These are phyloP conservation scores for Kuraishia capsulata DNA, from an alignment of 805 yeast genomes.

Conservation along the genomic window DNA sequence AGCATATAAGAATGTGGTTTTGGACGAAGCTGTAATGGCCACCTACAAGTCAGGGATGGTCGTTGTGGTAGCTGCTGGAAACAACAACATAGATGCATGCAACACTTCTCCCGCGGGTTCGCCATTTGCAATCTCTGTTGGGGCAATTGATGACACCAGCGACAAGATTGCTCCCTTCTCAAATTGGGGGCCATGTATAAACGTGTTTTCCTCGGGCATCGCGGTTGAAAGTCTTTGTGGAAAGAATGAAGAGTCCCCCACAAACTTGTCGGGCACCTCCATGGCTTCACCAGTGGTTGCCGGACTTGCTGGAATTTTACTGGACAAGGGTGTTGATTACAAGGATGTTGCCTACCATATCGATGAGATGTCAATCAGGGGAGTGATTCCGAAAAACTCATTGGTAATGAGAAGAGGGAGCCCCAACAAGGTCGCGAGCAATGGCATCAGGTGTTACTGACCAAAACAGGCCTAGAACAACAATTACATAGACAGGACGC, in stretches of 20 bases:
- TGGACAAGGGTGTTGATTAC: slow-evolving; percentile 41
- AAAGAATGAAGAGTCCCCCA: slow-evolving; percentile 14
- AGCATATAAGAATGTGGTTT: slow-evolving; percentile 52
- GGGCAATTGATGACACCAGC: slow-evolving; percentile 72
- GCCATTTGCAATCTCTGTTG: slow-evolving; percentile 64
- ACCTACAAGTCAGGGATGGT: slow-evolving; percentile 67
- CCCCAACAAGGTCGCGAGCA: slow-evolving; percentile 46
- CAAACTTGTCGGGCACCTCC: slow-evolving; percentile 60
- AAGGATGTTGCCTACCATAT: slow-evolving; percentile 31
- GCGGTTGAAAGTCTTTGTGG: slow-evolving; percentile 38
- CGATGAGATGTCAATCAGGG: slow-evolving; percentile 35
- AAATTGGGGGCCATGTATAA: slow-evolving; percentile 93
- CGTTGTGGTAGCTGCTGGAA: slow-evolving; percentile 83
- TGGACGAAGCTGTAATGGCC: slow-evolving; percentile 70
- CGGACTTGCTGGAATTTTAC: slow-evolving; percentile 49
- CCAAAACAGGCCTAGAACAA: too few species aligned
- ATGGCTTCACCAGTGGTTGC: slow-evolving; percentile 76
- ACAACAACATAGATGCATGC: slow-evolving; percentile 71
- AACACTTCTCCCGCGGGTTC: slow-evolving; percentile 82
- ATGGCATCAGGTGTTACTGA: slow-evolving; percentile 11
- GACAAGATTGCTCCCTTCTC: slow-evolving; percentile 71
- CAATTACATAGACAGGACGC: too few species aligned
- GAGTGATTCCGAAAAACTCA: slow-evolving; percentile 36
- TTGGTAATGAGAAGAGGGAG: slow-evolving; percentile 39
- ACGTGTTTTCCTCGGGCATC: slow-evolving; percentile 78